These are phyloP conservation scores for Udeniomyces megalosporus DNA, from an alignment of 768 basidiomycete genomes.

Conservation along the genomic window DNA sequence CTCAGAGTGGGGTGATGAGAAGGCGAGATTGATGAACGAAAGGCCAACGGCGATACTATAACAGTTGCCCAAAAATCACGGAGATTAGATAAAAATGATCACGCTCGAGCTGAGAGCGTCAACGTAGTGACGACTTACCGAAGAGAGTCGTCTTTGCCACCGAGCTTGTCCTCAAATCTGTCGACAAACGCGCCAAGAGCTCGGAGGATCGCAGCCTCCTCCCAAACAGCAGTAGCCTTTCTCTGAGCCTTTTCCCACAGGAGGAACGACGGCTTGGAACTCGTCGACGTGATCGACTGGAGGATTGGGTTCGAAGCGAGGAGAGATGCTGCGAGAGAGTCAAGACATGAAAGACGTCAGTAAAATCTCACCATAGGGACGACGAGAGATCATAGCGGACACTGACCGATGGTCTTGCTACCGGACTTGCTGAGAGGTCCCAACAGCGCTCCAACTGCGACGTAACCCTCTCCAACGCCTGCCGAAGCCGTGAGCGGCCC, in stretches of 20 bases:
- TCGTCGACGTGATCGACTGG: conserved; percentile 28
- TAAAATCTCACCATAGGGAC: neutral
- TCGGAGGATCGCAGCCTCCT: conserved; percentile 57
- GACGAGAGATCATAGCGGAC: neutral
- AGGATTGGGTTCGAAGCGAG: conserved; percentile 23
- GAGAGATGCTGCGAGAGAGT: neutral
- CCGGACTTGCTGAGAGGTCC: conserved; percentile 38
- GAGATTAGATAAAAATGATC: no score
- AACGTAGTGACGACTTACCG: conserved; percentile 34
- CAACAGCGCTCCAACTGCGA: conserved; percentile 51
- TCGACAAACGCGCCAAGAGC: conserved; percentile 38
- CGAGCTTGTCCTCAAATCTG: conserved; percentile 36
- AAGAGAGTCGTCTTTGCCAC: conserved; percentile 37
- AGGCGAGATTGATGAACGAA: conserved; percentile 50
- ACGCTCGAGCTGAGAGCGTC: neutral
- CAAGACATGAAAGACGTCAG: neutral
- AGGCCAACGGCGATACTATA: conserved; percentile 52
- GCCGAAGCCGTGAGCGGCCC: conserved; percentile 45
- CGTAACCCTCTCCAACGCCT: conserved; percentile 71
- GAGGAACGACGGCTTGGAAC: conserved; percentile 66
- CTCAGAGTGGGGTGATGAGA: conserved; percentile 42
- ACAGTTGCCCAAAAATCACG: no score
- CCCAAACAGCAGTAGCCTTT: conserved; percentile 38
- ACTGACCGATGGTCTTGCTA: conserved; percentile 35
- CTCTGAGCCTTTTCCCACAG: conserved; percentile 43